Base-by-base conservation (phyloP, 2,329 filamentous ascomycete species). In the Zasmidium citrigriseum region DNA sequence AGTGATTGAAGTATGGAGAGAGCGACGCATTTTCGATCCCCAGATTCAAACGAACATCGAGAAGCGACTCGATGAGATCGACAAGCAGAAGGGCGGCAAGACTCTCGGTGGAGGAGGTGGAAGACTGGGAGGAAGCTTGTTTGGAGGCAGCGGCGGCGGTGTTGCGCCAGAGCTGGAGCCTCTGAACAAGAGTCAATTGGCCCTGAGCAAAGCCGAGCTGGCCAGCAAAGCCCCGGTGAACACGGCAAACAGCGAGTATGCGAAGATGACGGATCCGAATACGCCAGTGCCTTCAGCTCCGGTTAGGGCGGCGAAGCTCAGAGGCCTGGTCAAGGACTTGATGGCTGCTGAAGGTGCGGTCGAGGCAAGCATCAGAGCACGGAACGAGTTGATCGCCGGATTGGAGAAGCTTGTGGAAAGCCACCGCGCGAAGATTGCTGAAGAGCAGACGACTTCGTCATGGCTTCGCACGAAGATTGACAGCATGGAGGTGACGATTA, bases 1-100 rank as follows among this genome's bases (percentile, higher is more conserved):
- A 27, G 93, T 98, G 0, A 86, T 98, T 2, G 93, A 98, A 69
- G 95, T 99, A 18, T 99, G 95, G 95, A 88, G 89, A 70, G 87
- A 93, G 68, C 84, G 95, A 34, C 78, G 81, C 53, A 95, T 99
- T 47, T 99, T 99, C 68, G 91, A 96, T 61, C 74, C 75, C 1
- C 84, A 89, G 0, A 90, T 96, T 50, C 88, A 96, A 72, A 85
- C 87, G 57, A 89, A 89, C 1, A 86, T 97, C 53, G 93, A 98
- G 71, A 79, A 84, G 58, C 84, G 89, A 25, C 81, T 98, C 54
- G 87, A 91, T 64, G 83, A 87, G 60, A 72, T 86, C 57, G 85
- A 86, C 70, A 84, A 81, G 66, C 78, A 61, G 4, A 68, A 66
- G 46, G 63, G 48, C 34, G 57, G 24, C 59, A 66, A 57, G 57